A percentile compares a stretch with the other conserved stretches of the same genome.
These are phyloP conservation scores for Pseudoscleropodium purum DNA, from an alignment of 225 moss, liverwort and hornwort species.

Conservation along the genomic window DNA sequence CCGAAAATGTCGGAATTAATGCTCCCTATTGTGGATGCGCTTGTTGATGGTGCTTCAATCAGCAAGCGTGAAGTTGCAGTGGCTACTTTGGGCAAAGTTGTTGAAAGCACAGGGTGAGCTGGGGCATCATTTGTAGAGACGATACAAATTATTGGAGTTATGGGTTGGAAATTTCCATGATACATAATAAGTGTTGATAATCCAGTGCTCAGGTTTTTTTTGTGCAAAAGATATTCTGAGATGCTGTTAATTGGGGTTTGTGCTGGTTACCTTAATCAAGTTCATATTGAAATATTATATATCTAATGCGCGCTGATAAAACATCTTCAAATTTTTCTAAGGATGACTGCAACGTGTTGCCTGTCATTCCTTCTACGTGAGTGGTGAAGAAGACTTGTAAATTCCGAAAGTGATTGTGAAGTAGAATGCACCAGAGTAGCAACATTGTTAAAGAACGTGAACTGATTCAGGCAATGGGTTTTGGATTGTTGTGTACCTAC, in stretches of 20 bases:
- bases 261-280: not conserved
- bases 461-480: not conserved
- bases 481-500: not conserved
- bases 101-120: slow-evolving; percentile 93
- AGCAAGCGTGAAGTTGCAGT: slow-evolving; percentile 96
- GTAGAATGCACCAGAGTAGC: not conserved
- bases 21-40: slow-evolving; percentile 87
- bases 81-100: slow-evolving; percentile 86
- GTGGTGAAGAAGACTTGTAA: not conserved
- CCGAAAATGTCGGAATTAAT: slow-evolving; percentile 65
- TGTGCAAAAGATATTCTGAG: not conserved
- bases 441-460: not conserved
- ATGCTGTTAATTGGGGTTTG: not conserved
- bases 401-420: not conserved
- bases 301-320: not conserved
- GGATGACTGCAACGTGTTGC: not conserved
- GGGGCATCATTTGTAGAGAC: not conserved
- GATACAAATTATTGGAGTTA: not conserved
- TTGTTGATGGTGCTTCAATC: slow-evolving; percentile 76
- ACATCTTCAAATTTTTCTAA: not conserved
- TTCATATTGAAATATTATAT: not conserved
- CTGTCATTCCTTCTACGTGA: not conserved
- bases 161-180: not conserved
- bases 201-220: not conserved
- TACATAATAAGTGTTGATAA: not conserved